Percentiles rank a stretch among this genome's conserved stretches.
Conservation (phyloP, 225 moss, liverwort and hornwort species). For the Pseudoscleropodium purum region DNA sequence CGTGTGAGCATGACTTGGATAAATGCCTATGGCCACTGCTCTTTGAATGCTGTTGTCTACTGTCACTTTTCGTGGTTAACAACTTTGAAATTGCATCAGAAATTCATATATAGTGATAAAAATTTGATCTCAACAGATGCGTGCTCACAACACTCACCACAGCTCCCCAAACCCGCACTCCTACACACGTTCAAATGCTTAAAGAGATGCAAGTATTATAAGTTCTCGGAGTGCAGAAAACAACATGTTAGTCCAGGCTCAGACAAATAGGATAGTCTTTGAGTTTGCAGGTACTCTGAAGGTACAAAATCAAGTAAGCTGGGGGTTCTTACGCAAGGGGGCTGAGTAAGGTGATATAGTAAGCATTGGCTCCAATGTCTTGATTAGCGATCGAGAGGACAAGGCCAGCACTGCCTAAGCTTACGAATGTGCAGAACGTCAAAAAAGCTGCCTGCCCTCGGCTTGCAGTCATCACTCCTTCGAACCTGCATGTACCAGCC, state of each 20-base stretch:
- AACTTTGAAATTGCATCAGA: neutral
- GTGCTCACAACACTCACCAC: neutral
- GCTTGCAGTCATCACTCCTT: conserved; percentile 90
- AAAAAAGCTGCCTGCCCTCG: conserved; percentile 95
- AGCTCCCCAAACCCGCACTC: neutral
- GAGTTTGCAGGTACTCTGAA: neutral
- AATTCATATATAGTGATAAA: neutral
- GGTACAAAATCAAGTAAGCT: neutral
- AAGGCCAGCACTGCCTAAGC: conserved; percentile 81
- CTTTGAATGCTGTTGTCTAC: neutral
- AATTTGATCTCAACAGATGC: neutral
- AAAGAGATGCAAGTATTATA: neutral
- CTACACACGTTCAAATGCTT: neutral
- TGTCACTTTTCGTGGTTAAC: neutral
- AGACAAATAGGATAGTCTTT: neutral
- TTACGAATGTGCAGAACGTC: conserved; percentile 89
- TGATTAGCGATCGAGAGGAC: conserved; percentile 89
- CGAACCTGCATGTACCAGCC: conserved; percentile 56
- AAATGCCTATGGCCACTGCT: no score
- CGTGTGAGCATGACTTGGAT: neutral
- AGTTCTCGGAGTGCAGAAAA: neutral
- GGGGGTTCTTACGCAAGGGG: conserved; percentile 74
- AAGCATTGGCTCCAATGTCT: conserved; percentile 80
- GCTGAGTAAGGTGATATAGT: conserved; percentile 73
- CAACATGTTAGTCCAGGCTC: neutral